Conservation (phyloP, 768 basidiomycete species). For the Boletus pseudo-olivaceus region DNA sequence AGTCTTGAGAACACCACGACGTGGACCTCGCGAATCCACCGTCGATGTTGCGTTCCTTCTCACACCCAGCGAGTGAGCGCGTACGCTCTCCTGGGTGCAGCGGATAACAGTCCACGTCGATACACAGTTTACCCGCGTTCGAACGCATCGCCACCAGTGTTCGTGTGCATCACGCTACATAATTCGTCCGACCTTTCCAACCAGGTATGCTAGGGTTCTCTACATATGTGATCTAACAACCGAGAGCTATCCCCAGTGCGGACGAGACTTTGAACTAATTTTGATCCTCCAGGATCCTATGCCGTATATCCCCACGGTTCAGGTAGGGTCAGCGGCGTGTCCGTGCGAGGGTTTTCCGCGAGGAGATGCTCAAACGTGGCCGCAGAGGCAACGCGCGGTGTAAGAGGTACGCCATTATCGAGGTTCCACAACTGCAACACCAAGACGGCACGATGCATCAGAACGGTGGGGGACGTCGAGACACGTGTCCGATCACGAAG, state of each 20-base stretch:
- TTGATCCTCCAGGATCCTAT: background rate
- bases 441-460: background rate
- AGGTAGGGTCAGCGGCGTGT: conserved; percentile 14
- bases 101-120: background rate
- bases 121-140: too few relatives aligned
- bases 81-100: background rate
- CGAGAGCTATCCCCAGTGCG: too few relatives aligned
- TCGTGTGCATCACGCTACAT: too few relatives aligned
- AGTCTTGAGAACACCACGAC: background rate
- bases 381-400: conserved; percentile 18
- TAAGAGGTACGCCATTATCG: conserved; percentile 19
- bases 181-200: too few relatives aligned
- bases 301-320: conserved; percentile 18
- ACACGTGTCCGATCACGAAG: too few relatives aligned
- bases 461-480: background rate
- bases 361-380: conserved; percentile 25
- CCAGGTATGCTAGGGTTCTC: too few relatives aligned
- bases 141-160: too few relatives aligned
- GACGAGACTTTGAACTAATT: too few relatives aligned
- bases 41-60: background rate
- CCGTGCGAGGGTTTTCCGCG: conserved; percentile 17
- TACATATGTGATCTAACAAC: too few relatives aligned
- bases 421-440: conserved; percentile 21
- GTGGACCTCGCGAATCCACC: background rate
- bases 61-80: background rate